Evolutionary conservation across 73 alveolate genomes (phyloP), one percentile per base, ranked within the genome.

Genomic region (Symbiodinium pilosum): DNA sequence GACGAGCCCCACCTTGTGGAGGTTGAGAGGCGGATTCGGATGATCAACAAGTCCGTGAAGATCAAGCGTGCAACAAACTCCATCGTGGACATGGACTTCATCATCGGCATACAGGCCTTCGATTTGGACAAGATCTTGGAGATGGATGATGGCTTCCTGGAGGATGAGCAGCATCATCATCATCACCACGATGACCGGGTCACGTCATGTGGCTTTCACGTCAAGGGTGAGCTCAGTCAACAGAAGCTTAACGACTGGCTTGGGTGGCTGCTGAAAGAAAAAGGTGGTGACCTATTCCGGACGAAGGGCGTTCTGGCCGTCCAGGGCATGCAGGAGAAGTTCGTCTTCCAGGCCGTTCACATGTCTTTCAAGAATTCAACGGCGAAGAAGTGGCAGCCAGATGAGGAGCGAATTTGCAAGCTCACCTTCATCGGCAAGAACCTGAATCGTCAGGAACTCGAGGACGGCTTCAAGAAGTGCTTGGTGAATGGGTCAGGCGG

Each of bases 271-370:
- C n/a, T n/a, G n/a, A n/a, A n/a, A n/a, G n/a, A n/a, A n/a, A n/a
- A n/a, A n/a, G n/a, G n/a, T n/a, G n/a, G n/a, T n/a, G n/a, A n/a
- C n/a, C n/a, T n/a, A n/a, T n/a, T n/a, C n/a, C n/a, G n/a, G n/a
- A n/a, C n/a, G n/a, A n/a, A n/a, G n/a, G n/a, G n/a, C n/a, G 95
- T 89, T 26, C 87, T 89, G 24, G 95, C 95, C 8, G 95, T 89
- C 44, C 32, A 28, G 20, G 95, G 95, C 26, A 59, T 89, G 95
- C 39, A 84, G 24, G 75, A 89, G 38, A 89, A 89, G 83, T 89
- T 89, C 73, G 95, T 89, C n/a, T 89, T 89, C 87, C 95, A 89
- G 36, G 95, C 95, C 40, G 95, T 89, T 86, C 95, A 89, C 81
- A 89, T 89, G 95, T n/a, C n/a, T n/a, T n/a, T n/a, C n/a, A n/a